Evolutionary conservation across 495 filamentous ascomycete genomes (phyloP).

Genomic region (Neurospora discreta): DNA sequence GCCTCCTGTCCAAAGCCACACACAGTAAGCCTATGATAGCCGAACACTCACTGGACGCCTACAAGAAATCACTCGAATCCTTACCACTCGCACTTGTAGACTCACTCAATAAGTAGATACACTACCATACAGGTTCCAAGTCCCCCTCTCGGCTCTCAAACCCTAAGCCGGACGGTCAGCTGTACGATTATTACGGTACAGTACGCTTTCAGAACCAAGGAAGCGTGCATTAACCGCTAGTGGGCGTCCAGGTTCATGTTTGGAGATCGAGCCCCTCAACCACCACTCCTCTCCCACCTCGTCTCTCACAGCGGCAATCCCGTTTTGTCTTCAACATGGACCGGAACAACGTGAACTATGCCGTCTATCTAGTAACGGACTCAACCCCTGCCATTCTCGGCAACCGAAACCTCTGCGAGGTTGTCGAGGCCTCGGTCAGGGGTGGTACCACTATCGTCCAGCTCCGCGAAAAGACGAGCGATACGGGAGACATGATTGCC

Average conservation of each 20-base stretch:
- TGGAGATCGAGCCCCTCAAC: neutral
- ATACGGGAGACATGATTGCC: slow-evolving; percentile 60
- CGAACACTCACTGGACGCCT: neutral
- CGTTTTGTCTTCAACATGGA: slow-evolving; percentile 14
- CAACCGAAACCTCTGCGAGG: slow-evolving; percentile 52
- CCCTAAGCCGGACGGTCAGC: neutral
- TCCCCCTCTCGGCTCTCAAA: neutral
- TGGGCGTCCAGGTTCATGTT: neutral
- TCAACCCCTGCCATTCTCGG: slow-evolving; percentile 72
- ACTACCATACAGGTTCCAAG: neutral
- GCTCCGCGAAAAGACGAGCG: slow-evolving; percentile 77
- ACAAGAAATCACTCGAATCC: neutral
- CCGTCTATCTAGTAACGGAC: slow-evolving; percentile 87
- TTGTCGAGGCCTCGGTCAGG: slow-evolving; percentile 65
- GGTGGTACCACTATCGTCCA: slow-evolving; percentile 86
- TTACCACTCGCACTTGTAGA: neutral
- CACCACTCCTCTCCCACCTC: neutral
- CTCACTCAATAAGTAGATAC: neutral
- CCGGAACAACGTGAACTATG: slow-evolving; percentile 32
- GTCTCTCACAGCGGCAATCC: neutral
- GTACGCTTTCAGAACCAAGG: neutral
- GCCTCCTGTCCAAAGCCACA: neutral
- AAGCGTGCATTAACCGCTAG: neutral
- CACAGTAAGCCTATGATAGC: neutral
- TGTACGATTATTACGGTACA: neutral